phyloP scores from a whole-genome alignment of 2,329 filamentous ascomycete species.

The Fusarium sp. region DNA sequence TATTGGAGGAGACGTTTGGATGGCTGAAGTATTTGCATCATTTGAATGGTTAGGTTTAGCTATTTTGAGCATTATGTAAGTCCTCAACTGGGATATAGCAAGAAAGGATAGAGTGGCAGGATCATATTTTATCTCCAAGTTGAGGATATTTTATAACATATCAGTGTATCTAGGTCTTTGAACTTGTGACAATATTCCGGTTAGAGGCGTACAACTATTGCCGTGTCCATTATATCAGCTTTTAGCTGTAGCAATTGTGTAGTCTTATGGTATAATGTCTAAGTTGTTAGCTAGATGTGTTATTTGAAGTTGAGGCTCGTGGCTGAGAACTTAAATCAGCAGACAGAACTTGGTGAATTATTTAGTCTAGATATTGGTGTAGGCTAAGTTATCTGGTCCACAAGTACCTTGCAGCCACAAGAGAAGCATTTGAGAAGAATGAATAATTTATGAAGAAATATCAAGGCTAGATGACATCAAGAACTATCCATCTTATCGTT shows the following conservation, averaged over 20 bases:
- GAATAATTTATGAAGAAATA: constrained; percentile 2
- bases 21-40: too few species aligned
- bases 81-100: neutral
- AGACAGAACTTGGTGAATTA: accelerated
- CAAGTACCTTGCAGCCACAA: neutral
- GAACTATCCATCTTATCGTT: neutral
- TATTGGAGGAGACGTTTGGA: neutral
- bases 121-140: neutral
- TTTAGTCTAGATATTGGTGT: neutral
- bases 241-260: too few species aligned
- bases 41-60: too few species aligned
- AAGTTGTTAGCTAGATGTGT: too few species aligned
- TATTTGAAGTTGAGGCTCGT: too few species aligned
- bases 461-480: constrained; percentile 13
- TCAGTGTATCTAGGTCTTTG: neutral
- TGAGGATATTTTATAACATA: neutral
- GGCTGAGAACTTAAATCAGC: too few species aligned
- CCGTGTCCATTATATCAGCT: too few species aligned
- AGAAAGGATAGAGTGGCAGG: neutral
- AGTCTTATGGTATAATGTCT: too few species aligned
- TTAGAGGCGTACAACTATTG: too few species aligned
- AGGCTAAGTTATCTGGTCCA: neutral
- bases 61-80: neutral
- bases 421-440: neutral
- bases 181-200: neutral